Evolutionary conservation across 2,329 filamentous ascomycete genomes (phyloP).

Genomic region (Alternaria sp.): DNA sequence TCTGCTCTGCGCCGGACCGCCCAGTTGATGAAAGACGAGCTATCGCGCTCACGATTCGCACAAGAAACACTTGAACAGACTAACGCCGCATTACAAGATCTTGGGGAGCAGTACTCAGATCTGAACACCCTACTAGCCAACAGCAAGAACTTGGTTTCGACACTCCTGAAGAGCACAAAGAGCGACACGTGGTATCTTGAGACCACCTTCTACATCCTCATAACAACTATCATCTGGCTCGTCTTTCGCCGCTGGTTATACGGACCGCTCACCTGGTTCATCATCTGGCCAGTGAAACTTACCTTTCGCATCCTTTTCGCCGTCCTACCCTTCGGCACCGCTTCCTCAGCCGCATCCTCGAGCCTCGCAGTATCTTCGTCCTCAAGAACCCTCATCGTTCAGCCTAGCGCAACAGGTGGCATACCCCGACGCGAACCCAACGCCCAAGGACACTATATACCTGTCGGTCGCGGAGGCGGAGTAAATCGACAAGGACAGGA

Average conservation of each 20-base stretch:
- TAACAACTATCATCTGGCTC: slow-evolving; percentile 81
- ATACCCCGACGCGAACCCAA: slow-evolving; percentile 40
- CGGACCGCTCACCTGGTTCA: slow-evolving; percentile 87
- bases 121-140: slow-evolving; percentile 78
- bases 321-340: slow-evolving; percentile 60
- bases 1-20: slow-evolving; percentile 83
- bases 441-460: slow-evolving; percentile 47
- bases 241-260: slow-evolving; percentile 84
- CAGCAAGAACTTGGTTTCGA: slow-evolving; percentile 76
- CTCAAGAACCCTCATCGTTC: slow-evolving; percentile 50
- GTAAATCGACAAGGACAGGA: slow-evolving; percentile 52
- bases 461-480: slow-evolving; percentile 59
- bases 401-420: slow-evolving; percentile 53
- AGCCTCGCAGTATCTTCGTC: slow-evolving; percentile 20
- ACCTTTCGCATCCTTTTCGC: slow-evolving; percentile 66
- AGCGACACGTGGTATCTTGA: slow-evolving; percentile 98
- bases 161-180: slow-evolving; percentile 86
- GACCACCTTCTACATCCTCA: slow-evolving; percentile 82
- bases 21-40: slow-evolving; percentile 81
- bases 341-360: slow-evolving; percentile 29
- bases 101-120: slow-evolving; percentile 80
- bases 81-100: slow-evolving; percentile 78
- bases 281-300: slow-evolving; percentile 80
- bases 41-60: slow-evolving; percentile 86
- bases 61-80: slow-evolving; percentile 86